Conservation (phyloP, 2,329 filamentous ascomycete species). For the Arthroderma sp. region DNA sequence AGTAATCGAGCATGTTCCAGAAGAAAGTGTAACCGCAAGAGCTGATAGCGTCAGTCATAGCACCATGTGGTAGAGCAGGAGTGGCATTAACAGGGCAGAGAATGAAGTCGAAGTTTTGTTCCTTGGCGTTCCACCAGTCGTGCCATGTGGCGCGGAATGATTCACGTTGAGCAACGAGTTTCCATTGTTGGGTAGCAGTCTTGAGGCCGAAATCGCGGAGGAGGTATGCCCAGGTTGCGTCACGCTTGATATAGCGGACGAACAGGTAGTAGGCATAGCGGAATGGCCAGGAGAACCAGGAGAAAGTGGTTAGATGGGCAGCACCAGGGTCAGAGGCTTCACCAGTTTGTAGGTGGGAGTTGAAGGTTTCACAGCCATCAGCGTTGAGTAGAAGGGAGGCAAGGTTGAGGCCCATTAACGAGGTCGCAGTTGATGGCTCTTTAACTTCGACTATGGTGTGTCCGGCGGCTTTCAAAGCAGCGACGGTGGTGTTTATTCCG, state of each 20-base stretch:
- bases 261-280: slow-evolving; percentile 83
- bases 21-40: slow-evolving; percentile 89
- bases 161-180: slow-evolving; percentile 65
- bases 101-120: slow-evolving; percentile 64
- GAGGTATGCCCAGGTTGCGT: slow-evolving; percentile 66
- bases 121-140: slow-evolving; percentile 65
- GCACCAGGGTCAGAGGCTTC: slow-evolving; percentile 74
- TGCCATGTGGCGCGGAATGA: slow-evolving; percentile 67
- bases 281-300: slow-evolving; percentile 58
- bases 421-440: slow-evolving; percentile 60
- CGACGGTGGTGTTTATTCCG: slow-evolving; percentile 58
- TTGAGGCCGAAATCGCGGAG: slow-evolving; percentile 62
- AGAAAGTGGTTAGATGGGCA: slow-evolving; percentile 60
- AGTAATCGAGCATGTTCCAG: slow-evolving; percentile 88
- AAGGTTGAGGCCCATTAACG: slow-evolving; percentile 63
- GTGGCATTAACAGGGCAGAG: slow-evolving; percentile 80
- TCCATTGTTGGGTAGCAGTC: slow-evolving; percentile 67
- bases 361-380: slow-evolving; percentile 71
- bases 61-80: slow-evolving; percentile 73
- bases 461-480: slow-evolving; percentile 56
- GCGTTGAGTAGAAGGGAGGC: slow-evolving; percentile 71
- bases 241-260: slow-evolving; percentile 69
- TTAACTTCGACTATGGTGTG: slow-evolving; percentile 59
- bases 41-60: slow-evolving; percentile 73
- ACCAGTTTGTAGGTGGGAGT: slow-evolving; percentile 60